These are phyloP conservation scores for Botrytis fragariae DNA, from an alignment of 2,329 filamentous ascomycete species.

Conservation along the genomic window DNA sequence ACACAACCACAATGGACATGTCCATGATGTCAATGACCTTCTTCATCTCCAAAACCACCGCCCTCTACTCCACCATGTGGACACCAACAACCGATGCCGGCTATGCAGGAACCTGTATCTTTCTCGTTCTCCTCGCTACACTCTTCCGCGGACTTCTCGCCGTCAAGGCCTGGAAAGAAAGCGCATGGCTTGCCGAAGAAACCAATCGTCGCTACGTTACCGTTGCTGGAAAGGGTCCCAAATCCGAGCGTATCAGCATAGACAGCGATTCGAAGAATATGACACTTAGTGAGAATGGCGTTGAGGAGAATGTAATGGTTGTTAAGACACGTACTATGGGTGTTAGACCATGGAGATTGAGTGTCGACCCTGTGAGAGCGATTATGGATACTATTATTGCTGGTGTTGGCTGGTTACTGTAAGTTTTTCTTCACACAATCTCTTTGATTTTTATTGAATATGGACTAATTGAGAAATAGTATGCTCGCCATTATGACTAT, in stretches of 20 bases:
- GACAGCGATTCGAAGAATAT: constrained; percentile 59
- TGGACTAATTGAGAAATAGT: constrained; percentile 45
- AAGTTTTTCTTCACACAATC: constrained; percentile 44
- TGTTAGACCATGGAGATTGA: constrained; percentile 73
- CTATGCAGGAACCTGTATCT: constrained; percentile 90
- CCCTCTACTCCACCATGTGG: constrained; percentile 69
- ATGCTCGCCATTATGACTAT: constrained; percentile 93
- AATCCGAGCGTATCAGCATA: constrained; percentile 38
- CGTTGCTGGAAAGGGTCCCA: constrained; percentile 57
- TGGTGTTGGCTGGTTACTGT: constrained; percentile 85
- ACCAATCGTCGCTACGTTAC: constrained; percentile 74
- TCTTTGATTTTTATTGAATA: constrained; percentile 19
- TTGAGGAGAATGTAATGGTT: constrained; percentile 77
- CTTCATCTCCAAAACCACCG: constrained; percentile 59
- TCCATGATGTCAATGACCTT: constrained; percentile 58
- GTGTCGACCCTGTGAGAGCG: constrained; percentile 73
- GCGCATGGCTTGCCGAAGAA: constrained; percentile 67
- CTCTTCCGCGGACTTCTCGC: constrained; percentile 71
- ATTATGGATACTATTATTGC: constrained; percentile 66
- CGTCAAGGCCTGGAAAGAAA: constrained; percentile 61
- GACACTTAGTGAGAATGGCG: constrained; percentile 69
- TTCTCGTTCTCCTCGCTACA: constrained; percentile 74
- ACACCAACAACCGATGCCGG: constrained; percentile 65
- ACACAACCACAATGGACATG: constrained; percentile 49
- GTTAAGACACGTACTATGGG: constrained; percentile 56